Evolutionary conservation across 768 basidiomycete species (phyloP).

Genomic region (Termitomyces sp.): DNA sequence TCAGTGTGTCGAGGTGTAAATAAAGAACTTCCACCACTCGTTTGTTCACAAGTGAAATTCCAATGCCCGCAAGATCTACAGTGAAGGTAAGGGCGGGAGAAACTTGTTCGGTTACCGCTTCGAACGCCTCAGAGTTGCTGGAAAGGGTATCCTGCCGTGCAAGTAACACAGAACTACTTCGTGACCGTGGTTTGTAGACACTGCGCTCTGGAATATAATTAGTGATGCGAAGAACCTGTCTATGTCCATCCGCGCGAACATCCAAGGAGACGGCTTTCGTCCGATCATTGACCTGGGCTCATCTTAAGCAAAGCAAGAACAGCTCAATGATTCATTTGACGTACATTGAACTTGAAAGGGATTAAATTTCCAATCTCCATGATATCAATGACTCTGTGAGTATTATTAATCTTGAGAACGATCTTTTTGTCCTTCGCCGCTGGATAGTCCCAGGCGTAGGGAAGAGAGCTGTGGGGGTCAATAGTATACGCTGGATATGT

Average conservation of each 20-base stretch:
- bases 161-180: conserved; percentile 41
- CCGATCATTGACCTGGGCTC: conserved; percentile 47
- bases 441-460: conserved; percentile 95
- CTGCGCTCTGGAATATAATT: conserved; percentile 84
- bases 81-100: conserved; percentile 60
- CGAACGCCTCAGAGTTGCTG: conserved; percentile 73
- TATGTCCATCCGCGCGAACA: conserved; percentile 83
- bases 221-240: conserved; percentile 83
- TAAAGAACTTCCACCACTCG: conserved; percentile 89
- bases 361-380: conserved; percentile 93
- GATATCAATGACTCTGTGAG: conserved; percentile 73
- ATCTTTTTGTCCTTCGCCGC: conserved; percentile 81
- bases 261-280: conserved; percentile 80
- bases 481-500: conserved; percentile 53
- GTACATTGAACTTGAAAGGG: conserved; percentile 83
- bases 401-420: conserved; percentile 55
- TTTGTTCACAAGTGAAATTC: conserved; percentile 87
- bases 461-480: conserved; percentile 44
- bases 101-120: conserved; percentile 77
- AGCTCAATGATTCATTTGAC: conserved; percentile 18
- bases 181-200: conserved; percentile 77
- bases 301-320: not conserved
- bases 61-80: conserved; percentile 85
- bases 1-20: conserved; percentile 70
- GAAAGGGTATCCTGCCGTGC: conserved; percentile 68